Evolutionary conservation across 1,284 basidiomycete species (phyloP), one percentile per base, ranked within the genome.

Genomic region (Chalciporus piperatoides): DNA sequence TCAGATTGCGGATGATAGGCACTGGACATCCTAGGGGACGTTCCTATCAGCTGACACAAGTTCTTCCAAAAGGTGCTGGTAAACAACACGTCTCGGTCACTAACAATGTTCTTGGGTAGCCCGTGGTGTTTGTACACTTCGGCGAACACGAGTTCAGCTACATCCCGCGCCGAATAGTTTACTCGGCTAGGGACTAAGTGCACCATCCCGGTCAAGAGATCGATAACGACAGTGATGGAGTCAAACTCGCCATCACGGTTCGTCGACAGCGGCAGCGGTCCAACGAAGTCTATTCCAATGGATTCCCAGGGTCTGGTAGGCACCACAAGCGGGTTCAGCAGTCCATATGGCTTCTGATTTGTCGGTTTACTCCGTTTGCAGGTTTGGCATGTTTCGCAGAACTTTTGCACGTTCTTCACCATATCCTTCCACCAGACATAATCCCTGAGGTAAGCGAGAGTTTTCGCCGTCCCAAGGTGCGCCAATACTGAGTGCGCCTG

Each of bases 251-350:
- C 21, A 15, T 49, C 24, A 1, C 41, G 4, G 19, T 49, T 35
- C 3, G 49, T 48, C 0, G 68, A 70, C 6, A 56, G 45, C 0
- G 69, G 74, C 0, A 78, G 51, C 0, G 70, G 71, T 3, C 74
- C 71, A 0, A 78, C 65, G 47, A 77, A 76, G 44, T 78, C 74
- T 8, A 78, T 67, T 71, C 72, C 27, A 11, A 28, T 28, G 4
- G 27, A 28, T 11, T 28, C 27, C 8, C 27, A 75, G 9, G 71
- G 70, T 4, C 51, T 25, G 0, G 25, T 39, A 0, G 71, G 71
- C 1, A 73, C 53, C 0, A 46, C 14, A 0, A 74, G 50, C 1
- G 67, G 61, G 19, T 69, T 64, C 3, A 73, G 54, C 2, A 69
- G 41, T 2, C 72, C 68, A 37, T 57, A 67, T 0, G 68, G 66